Evolutionary conservation across 1,284 basidiomycete species (phyloP), one percentile per base, ranked within the genome.

Genomic region (Puccinia novopanici): DNA sequence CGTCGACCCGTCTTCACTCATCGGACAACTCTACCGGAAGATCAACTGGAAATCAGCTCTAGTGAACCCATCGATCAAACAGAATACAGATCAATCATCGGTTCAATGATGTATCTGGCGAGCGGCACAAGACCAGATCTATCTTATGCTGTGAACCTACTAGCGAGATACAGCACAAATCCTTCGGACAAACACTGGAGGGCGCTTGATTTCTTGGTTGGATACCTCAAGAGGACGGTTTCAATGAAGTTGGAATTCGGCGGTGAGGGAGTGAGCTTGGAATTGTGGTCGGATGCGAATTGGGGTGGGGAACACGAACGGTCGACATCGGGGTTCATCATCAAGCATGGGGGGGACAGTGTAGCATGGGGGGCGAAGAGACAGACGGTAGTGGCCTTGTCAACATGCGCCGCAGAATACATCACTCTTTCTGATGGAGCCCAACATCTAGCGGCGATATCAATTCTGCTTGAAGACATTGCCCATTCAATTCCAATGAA

Each of bases 281-380:
- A 55, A 13, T 27, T 61, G 27, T 75, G 54, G 50, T 40, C 24
- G 3, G 59, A 75, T 65, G 59, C 55, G 24, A 75, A 50, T 52
- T 75, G 74, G 74, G 74, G 74, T 9, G 57, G 74, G 6, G 74
- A 75, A n/a, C n/a, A n/a, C n/a, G n/a, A n/a, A n/a, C n/a, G n/a
- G n/a, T n/a, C n/a, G n/a, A n/a, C n/a, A n/a, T 59, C 27, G 6
- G 72, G 72, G 8, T 42, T 30, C 42, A 34, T 74, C n/a, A 37
- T 74, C n/a, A 74, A 74, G 24, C 13, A 6, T 19, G 37, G 37
- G 15, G 73, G 55, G 17, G 50, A 59, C 27, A 8, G 12, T 5
- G 48, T 75, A 8, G 54, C 55, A 5, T 75, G 73, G 73, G 57
- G 55, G 3, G 27, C 73, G 2, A 75, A 61, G 57, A 5, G 55